These are phyloP conservation scores for Globisporangium paroecandrum DNA, from an alignment of 352 stramenopile genomes.

Conservation along the genomic window DNA sequence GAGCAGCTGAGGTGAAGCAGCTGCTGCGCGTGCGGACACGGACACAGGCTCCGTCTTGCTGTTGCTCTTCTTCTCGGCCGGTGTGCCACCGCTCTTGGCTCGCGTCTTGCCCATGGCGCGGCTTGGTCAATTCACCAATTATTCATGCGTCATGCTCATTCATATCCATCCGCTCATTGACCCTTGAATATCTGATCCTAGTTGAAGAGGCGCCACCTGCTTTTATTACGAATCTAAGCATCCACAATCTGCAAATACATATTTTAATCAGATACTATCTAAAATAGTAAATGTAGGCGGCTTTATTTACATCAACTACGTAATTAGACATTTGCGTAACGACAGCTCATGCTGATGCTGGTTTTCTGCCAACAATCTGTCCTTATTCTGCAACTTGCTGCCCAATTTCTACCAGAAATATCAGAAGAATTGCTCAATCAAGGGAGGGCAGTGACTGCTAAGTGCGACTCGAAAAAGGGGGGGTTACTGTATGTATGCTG, in stretches of 20 bases:
- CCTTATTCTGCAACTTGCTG: neutral
- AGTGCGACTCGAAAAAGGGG: slow-evolving; percentile 4
- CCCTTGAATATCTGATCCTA: neutral
- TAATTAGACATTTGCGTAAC: neutral
- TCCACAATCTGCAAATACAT: neutral
- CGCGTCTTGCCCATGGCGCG: neutral
- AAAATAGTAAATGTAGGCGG: neutral
- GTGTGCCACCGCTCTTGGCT: neutral
- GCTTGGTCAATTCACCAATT: neutral
- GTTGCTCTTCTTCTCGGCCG: neutral
- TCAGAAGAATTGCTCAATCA: neutral
- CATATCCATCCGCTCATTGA: neutral
- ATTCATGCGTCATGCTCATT: neutral
- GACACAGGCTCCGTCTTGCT: neutral
- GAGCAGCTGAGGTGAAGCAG: neutral
- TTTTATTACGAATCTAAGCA: neutral
- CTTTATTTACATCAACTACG: neutral
- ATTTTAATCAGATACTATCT: neutral
- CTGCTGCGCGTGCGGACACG: neutral
- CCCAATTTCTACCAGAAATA: neutral
- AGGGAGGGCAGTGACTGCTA: neutral
- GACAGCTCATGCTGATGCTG: neutral
- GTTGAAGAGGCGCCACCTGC: neutral
- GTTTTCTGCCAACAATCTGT: neutral
- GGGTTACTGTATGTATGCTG: neutral